Conservation (phyloP, 495 filamentous ascomycete species). For the Xylaria flabelliformis region DNA sequence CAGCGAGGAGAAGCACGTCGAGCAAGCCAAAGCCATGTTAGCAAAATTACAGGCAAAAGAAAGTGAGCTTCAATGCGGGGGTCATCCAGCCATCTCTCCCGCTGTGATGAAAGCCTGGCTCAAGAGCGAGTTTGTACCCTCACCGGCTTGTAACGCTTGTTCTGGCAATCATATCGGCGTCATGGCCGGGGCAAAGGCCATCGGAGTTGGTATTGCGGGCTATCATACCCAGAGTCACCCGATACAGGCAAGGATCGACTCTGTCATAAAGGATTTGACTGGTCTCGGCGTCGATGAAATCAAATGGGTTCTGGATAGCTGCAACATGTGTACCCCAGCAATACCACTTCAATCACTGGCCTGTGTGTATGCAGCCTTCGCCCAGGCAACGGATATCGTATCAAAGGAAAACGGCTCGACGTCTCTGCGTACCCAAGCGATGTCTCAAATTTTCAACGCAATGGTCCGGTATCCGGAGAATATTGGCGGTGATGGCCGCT, state of each 20-base stretch:
- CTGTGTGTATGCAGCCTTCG: neutral
- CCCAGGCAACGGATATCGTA: neutral
- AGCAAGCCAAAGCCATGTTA: constrained; percentile 44
- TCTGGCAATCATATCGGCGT: neutral
- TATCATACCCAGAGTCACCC: neutral
- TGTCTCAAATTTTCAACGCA: neutral
- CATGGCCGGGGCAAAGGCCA: neutral
- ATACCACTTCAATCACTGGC: neutral
- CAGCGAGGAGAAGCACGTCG: constrained; percentile 49
- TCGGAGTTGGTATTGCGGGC: neutral
- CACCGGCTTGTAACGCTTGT: neutral
- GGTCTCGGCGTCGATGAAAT: neutral
- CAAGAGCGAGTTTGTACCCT: neutral
- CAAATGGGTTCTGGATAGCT: neutral
- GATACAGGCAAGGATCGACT: neutral
- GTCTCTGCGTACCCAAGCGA: neutral
- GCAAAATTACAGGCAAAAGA: constrained; percentile 35
- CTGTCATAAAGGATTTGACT: neutral
- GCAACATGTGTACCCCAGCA: neutral
- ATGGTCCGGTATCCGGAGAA: neutral
- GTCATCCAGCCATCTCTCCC: constrained; percentile 25
- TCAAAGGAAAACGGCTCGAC: neutral
- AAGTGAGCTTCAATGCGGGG: constrained; percentile 36
- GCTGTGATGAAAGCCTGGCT: constrained; percentile 34
- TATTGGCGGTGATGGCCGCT: neutral